Conservation (phyloP, 1,139 yeast species). For the Saccharomyces hybrid region DNA sequence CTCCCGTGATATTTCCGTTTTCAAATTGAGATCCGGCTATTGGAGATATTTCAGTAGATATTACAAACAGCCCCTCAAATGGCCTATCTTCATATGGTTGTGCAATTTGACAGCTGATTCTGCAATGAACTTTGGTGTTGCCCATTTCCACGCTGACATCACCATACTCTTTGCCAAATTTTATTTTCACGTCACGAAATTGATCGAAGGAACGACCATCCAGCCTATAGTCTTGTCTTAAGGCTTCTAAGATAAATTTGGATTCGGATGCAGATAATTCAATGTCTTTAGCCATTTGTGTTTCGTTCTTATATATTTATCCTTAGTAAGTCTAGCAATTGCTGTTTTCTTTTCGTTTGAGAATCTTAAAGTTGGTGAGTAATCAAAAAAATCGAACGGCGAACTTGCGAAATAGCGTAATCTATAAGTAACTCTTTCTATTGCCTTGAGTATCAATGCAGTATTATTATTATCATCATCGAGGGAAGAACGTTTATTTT, state of each 20-base stretch:
- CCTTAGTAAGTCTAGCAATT: neutral
- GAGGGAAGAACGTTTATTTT: neutral
- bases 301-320: neutral
- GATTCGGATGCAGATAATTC: conserved; percentile 63
- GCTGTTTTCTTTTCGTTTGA: neutral
- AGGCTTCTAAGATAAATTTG: conserved; percentile 51
- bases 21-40: conserved; percentile 86
- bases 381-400: neutral
- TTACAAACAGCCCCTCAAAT: conserved; percentile 81
- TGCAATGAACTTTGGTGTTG: conserved; percentile 61
- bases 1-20: conserved; percentile 52
- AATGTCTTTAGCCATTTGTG: conserved; percentile 45
- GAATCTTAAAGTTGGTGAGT: neutral
- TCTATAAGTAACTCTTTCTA: neutral
- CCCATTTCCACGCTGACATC: conserved; percentile 75
- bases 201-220: conserved; percentile 63
- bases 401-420: neutral
- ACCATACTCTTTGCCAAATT: conserved; percentile 67
- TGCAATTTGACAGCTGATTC: conserved; percentile 72
- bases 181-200: conserved; percentile 54
- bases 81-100: conserved; percentile 88
- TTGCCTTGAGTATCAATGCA: neutral
- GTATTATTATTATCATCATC: neutral
- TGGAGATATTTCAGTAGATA: conserved; percentile 79
- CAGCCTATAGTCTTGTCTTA: conserved; percentile 53